phyloP scores from a whole-genome alignment of 768 basidiomycete genomes.

The Sutorius australiensis region DNA sequence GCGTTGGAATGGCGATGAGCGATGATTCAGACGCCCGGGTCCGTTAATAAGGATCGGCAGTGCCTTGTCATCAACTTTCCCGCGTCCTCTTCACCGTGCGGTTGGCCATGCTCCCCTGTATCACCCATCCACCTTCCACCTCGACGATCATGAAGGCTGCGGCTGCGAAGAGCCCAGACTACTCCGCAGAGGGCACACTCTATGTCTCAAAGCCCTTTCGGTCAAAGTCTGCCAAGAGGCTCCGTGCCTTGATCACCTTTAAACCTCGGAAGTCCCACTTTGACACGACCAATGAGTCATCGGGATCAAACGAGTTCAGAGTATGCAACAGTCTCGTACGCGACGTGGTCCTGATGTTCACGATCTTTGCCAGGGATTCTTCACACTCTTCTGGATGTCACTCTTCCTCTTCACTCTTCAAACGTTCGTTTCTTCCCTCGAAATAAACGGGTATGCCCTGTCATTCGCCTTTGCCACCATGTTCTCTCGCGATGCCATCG shows the following conservation, averaged over 20 bases:
- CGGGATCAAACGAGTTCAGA: conserved; percentile 81
- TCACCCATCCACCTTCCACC: not conserved
- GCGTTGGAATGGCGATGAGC: not conserved
- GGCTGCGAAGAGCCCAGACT: conserved; percentile 10
- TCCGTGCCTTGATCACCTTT: conserved; percentile 83
- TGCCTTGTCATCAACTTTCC: conserved; percentile 9
- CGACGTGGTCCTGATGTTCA: conserved; percentile 3
- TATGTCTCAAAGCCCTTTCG: conserved; percentile 76
- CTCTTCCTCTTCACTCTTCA: conserved; percentile 78
- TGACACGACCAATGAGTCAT: conserved; percentile 73
- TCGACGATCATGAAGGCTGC: conserved; percentile 14
- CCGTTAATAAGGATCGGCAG: not conserved
- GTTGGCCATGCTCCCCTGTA: conserved; percentile 1
- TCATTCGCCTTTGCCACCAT: conserved; percentile 78
- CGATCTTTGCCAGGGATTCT: conserved; percentile 67
- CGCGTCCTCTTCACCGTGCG: not conserved
- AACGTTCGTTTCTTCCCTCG: conserved; percentile 73
- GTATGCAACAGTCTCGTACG: conserved; percentile 32
- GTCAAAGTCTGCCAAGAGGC: conserved; percentile 67
- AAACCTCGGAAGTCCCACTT: conserved; percentile 82
- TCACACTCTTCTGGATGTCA: conserved; percentile 90
- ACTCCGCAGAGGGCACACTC: conserved; percentile 60
- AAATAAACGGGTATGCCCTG: conserved; percentile 73
- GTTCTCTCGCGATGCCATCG: conserved; percentile 82
- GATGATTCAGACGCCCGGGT: not conserved